Base-by-base conservation (phyloP, 2,329 filamentous ascomycete genomes). In the Phialophora verrucosa region DNA sequence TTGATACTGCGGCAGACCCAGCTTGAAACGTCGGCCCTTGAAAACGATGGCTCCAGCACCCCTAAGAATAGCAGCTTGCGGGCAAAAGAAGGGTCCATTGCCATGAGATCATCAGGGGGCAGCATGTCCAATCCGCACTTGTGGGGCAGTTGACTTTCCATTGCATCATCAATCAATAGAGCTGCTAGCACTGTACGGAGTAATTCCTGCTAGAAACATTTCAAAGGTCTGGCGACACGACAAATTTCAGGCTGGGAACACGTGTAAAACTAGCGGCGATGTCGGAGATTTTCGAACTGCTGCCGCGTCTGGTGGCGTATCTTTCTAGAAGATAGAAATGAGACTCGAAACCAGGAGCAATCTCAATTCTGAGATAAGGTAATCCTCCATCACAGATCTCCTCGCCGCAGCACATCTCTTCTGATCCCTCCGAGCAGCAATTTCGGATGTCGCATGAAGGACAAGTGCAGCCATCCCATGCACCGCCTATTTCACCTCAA, bases 71-170 rank as follows among this genome's bases (percentile, higher is more conserved):
- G n/a, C 57, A 59, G 27, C 49, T 14, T 14, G 49, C 49, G 25
- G 25, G 49, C 49, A 23, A 4, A 10, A 11, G 12, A 25, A 29
- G 49, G 49, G 49, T 25, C 20, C 49, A 25, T 27, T 5, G 49
- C 60, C 50, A 56, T 55, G 60, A 63, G 60, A 63, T 63, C 50
- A 63, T 42, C 60, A 63, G 50, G 60, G 31, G 49, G 20, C 20
- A 2, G 10, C n/a, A 20, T n/a, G 7, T 12, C n/a, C 25, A 55
- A 12, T 32, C 25, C 17, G n/a, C 14, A 11, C 7, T 8, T 31
- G 53, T 31, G 25, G 53, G 53, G 14, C 27, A 4, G 25, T 7
- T 17, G 12, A 55, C 29, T 32, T 29, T 23, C 29, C 5, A 29
- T 55, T 20, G 11, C 8, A 31, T 14, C 53, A 51, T 51, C 49